Base-by-base conservation (phyloP, 306 rosid genomes). In the Casuarina glauca region DNA sequence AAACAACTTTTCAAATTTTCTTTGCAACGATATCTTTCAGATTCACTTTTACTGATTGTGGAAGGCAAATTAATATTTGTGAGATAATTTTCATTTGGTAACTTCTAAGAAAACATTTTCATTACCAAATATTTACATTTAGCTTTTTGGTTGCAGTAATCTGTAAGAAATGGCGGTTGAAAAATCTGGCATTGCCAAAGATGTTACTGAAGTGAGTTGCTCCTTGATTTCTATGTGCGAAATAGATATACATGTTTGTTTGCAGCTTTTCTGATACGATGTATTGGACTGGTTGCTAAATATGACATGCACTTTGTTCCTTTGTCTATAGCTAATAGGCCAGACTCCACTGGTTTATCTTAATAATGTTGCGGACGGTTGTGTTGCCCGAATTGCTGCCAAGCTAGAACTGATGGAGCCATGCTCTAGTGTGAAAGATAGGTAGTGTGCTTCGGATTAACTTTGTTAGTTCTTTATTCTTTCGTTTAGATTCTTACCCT, bases 381-480 rank as follows among this genome's bases (percentile, higher is more conserved):
- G 95, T 78, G 91, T 84, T 44, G 95, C 84, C 12, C 94, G 87
- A 45, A 53, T 92, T 12, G 90, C 97, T 49, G 93, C 95, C 46
- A 92, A 92, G 74, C 77, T 92, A 44, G 93, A 92, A 83, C 81
- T 80, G 82, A 88, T 90, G 95, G 93, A 88, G 83, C 91, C 97
- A 58, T 90, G 91, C 80, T 88, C 97, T 58, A 91, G 94, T 82
- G 93, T 90, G 5, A 91, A 91, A 82, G 93, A 90, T 90, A 91
- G 94, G 93, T 90, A 83, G 4, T 3, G 42, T 0, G 32, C n/a
- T 45, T 58, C 13, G 35, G 42, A 49, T 76, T 74, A 32, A 32
- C 74, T 9, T 42, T 7, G 55, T 70, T 69, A 61, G 2, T 38
- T 35, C 75, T 73, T 45, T 20, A 12, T 48, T 71, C 50, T 43